Conservation (phyloP, 371 early-diverging fungal species). For the Mucor lusitanicus region DNA sequence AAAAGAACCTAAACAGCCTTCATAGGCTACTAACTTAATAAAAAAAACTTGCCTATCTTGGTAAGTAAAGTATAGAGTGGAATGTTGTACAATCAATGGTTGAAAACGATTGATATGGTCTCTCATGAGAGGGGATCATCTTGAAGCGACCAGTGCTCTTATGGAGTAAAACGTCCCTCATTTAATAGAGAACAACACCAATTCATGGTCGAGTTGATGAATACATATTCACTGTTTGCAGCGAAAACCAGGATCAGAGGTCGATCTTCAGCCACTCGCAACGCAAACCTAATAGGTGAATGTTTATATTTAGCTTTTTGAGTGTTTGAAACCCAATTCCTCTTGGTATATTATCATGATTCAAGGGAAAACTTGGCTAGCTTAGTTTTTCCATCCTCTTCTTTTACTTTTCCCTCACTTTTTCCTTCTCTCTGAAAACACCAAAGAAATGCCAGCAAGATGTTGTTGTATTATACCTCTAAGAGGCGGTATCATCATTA, state of each 20-base stretch:
- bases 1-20: background rate
- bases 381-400: background rate
- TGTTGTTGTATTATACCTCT: constrained; percentile 53
- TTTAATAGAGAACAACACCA: too few relatives aligned
- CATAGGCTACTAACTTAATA: background rate
- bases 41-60: background rate
- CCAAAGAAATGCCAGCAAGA: constrained; percentile 19
- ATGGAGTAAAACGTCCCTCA: too few relatives aligned
- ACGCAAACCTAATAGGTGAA: background rate
- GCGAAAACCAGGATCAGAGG: background rate
- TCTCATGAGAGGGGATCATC: background rate
- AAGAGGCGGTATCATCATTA: constrained; percentile 38
- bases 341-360: background rate
- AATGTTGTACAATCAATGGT: background rate
- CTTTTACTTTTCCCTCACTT: background rate
- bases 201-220: too few relatives aligned
- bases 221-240: too few relatives aligned
- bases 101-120: background rate
- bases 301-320: background rate
- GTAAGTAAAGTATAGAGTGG: background rate
- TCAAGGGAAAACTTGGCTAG: background rate
- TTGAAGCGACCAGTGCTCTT: too few relatives aligned
- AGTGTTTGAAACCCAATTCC: background rate
- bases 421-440: background rate
- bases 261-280: background rate